Evolutionary conservation across 2,329 filamentous ascomycete genomes (phyloP).

Genomic region (Dothistroma pini): DNA sequence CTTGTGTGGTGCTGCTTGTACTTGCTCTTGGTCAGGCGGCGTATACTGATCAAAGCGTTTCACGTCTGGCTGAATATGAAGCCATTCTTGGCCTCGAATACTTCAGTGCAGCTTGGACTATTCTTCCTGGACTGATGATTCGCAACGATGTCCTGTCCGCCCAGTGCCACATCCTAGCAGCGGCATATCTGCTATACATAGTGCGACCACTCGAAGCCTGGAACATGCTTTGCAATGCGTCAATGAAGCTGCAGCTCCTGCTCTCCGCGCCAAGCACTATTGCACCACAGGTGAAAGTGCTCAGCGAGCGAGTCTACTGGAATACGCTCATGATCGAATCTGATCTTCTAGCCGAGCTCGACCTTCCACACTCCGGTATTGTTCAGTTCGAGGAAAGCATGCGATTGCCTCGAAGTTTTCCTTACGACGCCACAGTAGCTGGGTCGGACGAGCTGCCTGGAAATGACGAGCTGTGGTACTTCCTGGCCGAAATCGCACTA

Average conservation of each 20-base stretch:
- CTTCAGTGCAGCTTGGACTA: constrained; percentile 74
- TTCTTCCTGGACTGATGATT: constrained; percentile 75
- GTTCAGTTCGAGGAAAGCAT: constrained; percentile 79
- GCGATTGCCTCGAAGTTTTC: constrained; percentile 72
- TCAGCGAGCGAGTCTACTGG: constrained; percentile 79
- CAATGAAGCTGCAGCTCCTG: constrained; percentile 75
- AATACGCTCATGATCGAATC: constrained; percentile 76
- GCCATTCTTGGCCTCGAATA: constrained; percentile 74
- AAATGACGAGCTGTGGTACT: constrained; percentile 80
- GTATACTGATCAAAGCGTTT: constrained; percentile 66
- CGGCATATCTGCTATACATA: constrained; percentile 78
- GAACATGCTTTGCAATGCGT: constrained; percentile 71
- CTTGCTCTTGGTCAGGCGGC: constrained; percentile 74
- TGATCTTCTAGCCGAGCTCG: constrained; percentile 73
- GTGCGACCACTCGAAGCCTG: constrained; percentile 79
- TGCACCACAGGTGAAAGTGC: constrained; percentile 65
- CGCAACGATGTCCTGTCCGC: constrained; percentile 73
- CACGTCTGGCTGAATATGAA: constrained; percentile 62
- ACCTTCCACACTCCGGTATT: constrained; percentile 77
- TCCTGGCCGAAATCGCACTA: constrained; percentile 76
- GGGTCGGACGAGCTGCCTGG: constrained; percentile 40
- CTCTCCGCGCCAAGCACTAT: constrained; percentile 70
- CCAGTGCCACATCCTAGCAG: constrained; percentile 75
- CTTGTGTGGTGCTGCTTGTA: constrained; percentile 76
- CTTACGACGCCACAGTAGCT: constrained; percentile 61